Evolutionary conservation across 2,329 filamentous ascomycete species (phyloP), one percentile per base, ranked within the genome.

Genomic region (Fusarium pseudoanthophilum): DNA sequence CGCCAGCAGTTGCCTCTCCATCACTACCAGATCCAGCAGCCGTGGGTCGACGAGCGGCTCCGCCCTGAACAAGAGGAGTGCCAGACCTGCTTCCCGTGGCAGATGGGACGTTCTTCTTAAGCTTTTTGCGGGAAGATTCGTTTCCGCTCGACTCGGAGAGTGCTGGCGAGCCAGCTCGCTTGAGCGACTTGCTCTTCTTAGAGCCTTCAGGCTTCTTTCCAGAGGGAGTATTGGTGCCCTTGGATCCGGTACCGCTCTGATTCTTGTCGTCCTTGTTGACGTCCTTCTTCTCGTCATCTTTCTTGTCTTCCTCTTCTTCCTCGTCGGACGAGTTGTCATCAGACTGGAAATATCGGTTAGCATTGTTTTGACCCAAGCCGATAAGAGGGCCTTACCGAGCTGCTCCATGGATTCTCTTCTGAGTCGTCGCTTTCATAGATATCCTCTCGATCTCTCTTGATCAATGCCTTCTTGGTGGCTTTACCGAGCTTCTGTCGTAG

Each of bases 121-220:
- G 90, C 80, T 88, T 89, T 84, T 93, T 94, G 83, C 96, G 92
- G 30, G 91, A 90, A 2, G 93, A 95, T 80, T 98, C 95, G 76
- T 95, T 97, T 60, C 94, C 95, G 80, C 94, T 97, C 15, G 94
- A 94, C 80, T 98, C 95, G 4, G 95, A 98, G 37, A 93, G 87
- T 73, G 95, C 92, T 7, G 95, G 94, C 21, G 95, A 97, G 24
- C 95, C 94, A 37, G 93, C 89, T 36, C 95, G 91, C 84, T 98
- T 98, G 59, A 95, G 88, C 37, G 86, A 87, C 78, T 90, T 91
- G 76, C 82, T 82, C 79, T 89, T 90, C 81, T 89, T 90, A 2
- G 66, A 57, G 20, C 80, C 74, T 30, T 81, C 80, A 16, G 82
- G 77, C 62, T 84, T 84, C 78, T 88, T 89, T 57, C 84, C 84